Evolutionary conservation across 345 rosid genomes (phyloP).

Genomic region (Ricinus communis): DNA sequence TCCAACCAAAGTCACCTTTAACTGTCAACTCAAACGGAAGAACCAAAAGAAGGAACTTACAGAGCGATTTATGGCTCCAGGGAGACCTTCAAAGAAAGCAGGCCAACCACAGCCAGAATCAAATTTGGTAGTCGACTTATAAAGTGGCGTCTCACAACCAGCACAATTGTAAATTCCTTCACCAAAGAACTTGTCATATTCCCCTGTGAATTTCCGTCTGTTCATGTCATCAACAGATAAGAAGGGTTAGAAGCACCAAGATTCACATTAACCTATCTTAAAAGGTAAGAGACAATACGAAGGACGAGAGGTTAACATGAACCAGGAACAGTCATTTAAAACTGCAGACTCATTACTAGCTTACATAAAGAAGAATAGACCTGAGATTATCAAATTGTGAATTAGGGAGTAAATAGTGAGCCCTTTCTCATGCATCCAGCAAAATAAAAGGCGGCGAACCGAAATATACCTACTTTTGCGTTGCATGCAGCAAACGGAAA

Average conservation of each 20-base stretch:
- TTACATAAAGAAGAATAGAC: too few species aligned
- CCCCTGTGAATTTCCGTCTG: constrained; percentile 28
- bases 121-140: constrained; percentile 27
- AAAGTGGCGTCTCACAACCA: constrained; percentile 32
- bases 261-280: too few species aligned
- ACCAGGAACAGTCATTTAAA: background rate
- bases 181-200: constrained; percentile 28
- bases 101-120: constrained; percentile 35
- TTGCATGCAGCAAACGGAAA: too few species aligned
- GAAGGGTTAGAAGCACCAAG: background rate
- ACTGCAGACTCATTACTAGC: background rate
- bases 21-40: background rate
- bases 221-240: background rate
- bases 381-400: too few species aligned
- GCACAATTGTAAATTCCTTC: constrained; percentile 25
- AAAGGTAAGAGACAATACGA: too few species aligned
- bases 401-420: too few species aligned
- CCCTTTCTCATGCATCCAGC: too few species aligned
- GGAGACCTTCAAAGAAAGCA: constrained; percentile 32
- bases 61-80: constrained; percentile 27
- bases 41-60: constrained; percentile 11
- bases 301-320: background rate
- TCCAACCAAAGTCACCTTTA: background rate
- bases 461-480: too few species aligned
- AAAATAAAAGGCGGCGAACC: too few species aligned